Evolutionary conservation across 495 filamentous ascomycete genomes (phyloP).

Genomic region (Lineolata rhizophorae): DNA sequence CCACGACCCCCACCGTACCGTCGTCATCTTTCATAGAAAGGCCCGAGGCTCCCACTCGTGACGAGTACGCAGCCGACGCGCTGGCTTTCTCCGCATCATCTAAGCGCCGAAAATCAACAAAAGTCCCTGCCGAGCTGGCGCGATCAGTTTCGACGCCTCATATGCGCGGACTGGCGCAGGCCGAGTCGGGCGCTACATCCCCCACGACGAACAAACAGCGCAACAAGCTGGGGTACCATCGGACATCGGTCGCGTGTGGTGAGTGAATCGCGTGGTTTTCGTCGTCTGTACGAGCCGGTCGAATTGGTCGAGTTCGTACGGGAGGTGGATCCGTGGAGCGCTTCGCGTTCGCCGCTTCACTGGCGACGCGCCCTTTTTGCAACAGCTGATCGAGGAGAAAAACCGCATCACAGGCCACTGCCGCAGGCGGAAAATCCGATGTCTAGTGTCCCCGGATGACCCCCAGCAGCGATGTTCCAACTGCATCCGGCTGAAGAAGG

Average conservation of each 20-base stretch:
- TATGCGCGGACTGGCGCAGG: conserved; percentile 29
- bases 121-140: too few species aligned
- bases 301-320: too few species aligned
- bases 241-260: conserved; percentile 95
- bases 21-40: too few species aligned
- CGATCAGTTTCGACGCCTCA: conserved; percentile 44
- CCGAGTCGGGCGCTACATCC: conserved; percentile 21
- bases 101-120: too few species aligned
- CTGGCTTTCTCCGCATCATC: too few species aligned
- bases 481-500: conserved; percentile 90
- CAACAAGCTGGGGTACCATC: conserved; percentile 93
- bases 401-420: conserved; percentile 47
- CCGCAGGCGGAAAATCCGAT: conserved; percentile 86
- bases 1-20: too few species aligned
- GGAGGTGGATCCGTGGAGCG: background rate
- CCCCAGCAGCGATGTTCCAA: conserved; percentile 72
- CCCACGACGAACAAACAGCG: conserved; percentile 59
- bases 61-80: too few species aligned
- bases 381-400: background rate
- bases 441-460: conserved; percentile 52
- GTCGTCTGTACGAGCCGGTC: too few species aligned
- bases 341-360: conserved; percentile 6
- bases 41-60: too few species aligned
- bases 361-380: background rate
- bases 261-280: too few species aligned